Evolutionary conservation across 305 asterid species (phyloP).

Genomic region (Plantago lanceolata): DNA sequence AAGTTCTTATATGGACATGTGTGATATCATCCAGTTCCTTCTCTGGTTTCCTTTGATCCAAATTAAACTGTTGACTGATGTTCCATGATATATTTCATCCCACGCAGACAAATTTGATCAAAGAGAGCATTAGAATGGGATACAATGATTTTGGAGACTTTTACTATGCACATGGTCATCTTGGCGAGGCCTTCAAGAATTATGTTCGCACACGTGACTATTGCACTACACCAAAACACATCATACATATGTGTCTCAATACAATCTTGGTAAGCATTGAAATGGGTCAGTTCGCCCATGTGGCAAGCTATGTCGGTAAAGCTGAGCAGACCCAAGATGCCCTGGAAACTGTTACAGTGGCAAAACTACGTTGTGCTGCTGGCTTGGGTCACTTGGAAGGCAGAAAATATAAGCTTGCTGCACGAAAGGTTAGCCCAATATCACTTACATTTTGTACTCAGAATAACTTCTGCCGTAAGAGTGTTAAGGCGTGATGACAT

Average conservation of each 20-base stretch:
- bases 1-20: too few species aligned
- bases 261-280: conserved; percentile 91
- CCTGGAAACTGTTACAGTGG: conserved; percentile 55
- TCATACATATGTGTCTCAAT: conserved; percentile 78
- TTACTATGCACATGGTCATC: conserved; percentile 77
- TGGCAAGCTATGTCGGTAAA: conserved; percentile 76
- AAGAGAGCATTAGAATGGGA: conserved; percentile 98
- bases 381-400: conserved; percentile 84
- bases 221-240: conserved; percentile 87
- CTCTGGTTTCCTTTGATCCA: not conserved
- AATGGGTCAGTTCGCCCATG: conserved; percentile 95
- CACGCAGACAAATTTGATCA: conserved; percentile 84
- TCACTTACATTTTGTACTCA: not conserved
- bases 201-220: conserved; percentile 93
- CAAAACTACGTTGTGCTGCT: conserved; percentile 81
- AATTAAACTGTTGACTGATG: not conserved
- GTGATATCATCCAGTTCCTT: not conserved
- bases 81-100: conserved; percentile 16
- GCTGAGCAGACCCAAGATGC: conserved; percentile 83
- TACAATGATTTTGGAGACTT: conserved; percentile 95
- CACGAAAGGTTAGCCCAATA: conserved; percentile 69
- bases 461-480: not conserved
- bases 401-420: conserved; percentile 84
- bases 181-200: conserved; percentile 84
- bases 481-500: not conserved